phyloP scores from a whole-genome alignment of 257 asterid genomes.

The Osmanthus fragrans region DNA sequence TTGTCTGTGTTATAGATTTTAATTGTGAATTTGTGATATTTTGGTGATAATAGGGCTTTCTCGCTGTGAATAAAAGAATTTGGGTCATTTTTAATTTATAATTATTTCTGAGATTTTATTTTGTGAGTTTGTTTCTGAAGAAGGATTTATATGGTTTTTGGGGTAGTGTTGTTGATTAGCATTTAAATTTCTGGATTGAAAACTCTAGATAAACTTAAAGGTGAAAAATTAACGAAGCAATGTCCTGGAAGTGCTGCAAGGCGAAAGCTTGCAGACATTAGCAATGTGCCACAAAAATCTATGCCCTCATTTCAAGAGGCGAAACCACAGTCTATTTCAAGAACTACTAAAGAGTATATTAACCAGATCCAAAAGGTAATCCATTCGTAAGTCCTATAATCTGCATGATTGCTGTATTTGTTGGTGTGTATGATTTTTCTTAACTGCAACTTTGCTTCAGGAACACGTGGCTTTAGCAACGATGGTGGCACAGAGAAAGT shows the following conservation, averaged over 20 bases:
- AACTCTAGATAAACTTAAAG: slow-evolving; percentile 14
- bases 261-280: slow-evolving; percentile 65
- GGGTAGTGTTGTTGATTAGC: not conserved
- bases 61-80: not conserved
- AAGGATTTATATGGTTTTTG: not conserved
- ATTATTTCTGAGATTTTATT: not conserved
- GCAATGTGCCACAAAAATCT: slow-evolving; percentile 57
- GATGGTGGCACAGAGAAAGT: slow-evolving; percentile 71
- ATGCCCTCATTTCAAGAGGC: slow-evolving; percentile 29
- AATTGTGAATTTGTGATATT: not conserved
- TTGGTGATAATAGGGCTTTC: not conserved
- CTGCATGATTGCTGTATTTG: slow-evolving; percentile 2
- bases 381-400: slow-evolving; percentile 4
- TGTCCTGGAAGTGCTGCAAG: slow-evolving; percentile 35
- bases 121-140: slow-evolving; percentile 6
- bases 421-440: slow-evolving; percentile 8
- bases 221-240: slow-evolving; percentile 29
- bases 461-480: slow-evolving; percentile 55
- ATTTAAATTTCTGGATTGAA: not conserved
- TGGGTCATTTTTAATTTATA: not conserved
- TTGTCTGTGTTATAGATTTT: not conserved
- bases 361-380: slow-evolving; percentile 58
- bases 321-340: slow-evolving; percentile 32
- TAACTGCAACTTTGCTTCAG: slow-evolving; percentile 36
- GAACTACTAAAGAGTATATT: slow-evolving; percentile 34